These are phyloP conservation scores for Auriscalpium microsporum DNA, from an alignment of 768 basidiomycete species.

Conservation along the genomic window DNA sequence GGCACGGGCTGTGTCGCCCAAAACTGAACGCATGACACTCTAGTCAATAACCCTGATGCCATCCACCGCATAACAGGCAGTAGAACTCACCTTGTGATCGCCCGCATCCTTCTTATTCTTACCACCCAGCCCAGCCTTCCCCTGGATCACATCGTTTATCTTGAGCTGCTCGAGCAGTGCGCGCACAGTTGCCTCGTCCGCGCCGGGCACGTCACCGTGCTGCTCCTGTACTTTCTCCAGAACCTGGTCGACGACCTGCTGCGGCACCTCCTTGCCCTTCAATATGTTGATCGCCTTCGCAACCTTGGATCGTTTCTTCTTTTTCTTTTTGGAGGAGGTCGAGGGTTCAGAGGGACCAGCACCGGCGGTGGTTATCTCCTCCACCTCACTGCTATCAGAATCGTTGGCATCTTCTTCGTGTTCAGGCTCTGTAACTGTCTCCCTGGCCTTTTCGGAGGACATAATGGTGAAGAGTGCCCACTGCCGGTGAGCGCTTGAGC, in stretches of 20 bases:
- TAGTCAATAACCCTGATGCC: constrained; percentile 4
- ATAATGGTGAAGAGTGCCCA: too few species aligned
- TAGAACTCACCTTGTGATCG: constrained; percentile 68
- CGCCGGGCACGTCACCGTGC: constrained; percentile 23
- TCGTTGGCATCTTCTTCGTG: too few species aligned
- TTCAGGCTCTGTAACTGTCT: too few species aligned
- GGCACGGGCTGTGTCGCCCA: constrained; percentile 98
- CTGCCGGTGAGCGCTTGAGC: too few species aligned
- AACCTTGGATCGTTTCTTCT: constrained; percentile 79
- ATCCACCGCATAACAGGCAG: not conserved
- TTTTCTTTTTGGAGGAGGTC: constrained; percentile 65
- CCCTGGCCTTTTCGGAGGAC: too few species aligned
- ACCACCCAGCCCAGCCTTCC: constrained; percentile 70
- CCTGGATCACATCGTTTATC: constrained; percentile 78
- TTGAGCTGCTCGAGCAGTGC: constrained; percentile 69
- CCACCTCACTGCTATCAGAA: not conserved
- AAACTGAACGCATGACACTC: constrained; percentile 45
- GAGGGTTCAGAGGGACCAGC: constrained; percentile 13
- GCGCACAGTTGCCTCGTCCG: constrained; percentile 59
- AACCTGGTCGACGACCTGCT: constrained; percentile 60
- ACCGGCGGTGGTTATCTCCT: not conserved
- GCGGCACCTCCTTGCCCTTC: constrained; percentile 49
- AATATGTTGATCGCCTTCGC: constrained; percentile 42
- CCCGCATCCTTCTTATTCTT: constrained; percentile 74
- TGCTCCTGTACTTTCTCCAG: constrained; percentile 43